Conservation (phyloP, 129 eudicot genomes). For the Oenanthe sinensis region DNA sequence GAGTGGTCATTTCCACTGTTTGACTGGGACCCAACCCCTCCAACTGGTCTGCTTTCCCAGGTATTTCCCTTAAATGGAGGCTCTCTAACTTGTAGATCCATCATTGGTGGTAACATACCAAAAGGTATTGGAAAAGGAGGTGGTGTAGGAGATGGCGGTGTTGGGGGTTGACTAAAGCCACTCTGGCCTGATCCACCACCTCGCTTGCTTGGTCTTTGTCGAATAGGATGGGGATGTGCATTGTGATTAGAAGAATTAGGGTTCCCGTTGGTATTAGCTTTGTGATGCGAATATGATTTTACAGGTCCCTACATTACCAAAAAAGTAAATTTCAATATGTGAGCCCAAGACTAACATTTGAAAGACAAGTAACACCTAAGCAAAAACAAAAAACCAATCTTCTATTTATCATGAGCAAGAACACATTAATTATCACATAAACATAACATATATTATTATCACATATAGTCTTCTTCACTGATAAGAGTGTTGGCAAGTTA, state of each 20-base stretch:
- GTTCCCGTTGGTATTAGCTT: slow-evolving; percentile 18
- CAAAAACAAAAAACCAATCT: background rate
- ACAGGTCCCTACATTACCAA: slow-evolving; percentile 37
- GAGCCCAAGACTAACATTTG: background rate
- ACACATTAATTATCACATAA: background rate
- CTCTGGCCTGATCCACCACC: slow-evolving; percentile 37
- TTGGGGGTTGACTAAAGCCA: slow-evolving; percentile 20
- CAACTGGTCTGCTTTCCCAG: slow-evolving; percentile 36
- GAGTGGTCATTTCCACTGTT: slow-evolving; percentile 30
- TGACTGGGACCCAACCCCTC: slow-evolving; percentile 21
- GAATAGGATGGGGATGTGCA: slow-evolving; percentile 10
- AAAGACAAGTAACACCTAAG: background rate
- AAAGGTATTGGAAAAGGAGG: slow-evolving; percentile 39
- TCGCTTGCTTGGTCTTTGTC: slow-evolving; percentile 36
- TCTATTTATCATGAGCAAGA: background rate
- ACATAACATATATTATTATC: background rate
- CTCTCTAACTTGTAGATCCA: slow-evolving; percentile 28
- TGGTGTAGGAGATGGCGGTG: slow-evolving; percentile 42
- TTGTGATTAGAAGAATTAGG: slow-evolving; percentile 32
- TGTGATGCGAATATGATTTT: slow-evolving; percentile 34
- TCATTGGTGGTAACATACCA: slow-evolving; percentile 33
- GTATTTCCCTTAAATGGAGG: slow-evolving; percentile 25
- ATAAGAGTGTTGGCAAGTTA: background rate
- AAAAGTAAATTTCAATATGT: background rate
- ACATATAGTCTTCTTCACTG: background rate